These are phyloP conservation scores for Flaveria floridana DNA, from an alignment of 140 eudicot species.

Conservation along the genomic window DNA sequence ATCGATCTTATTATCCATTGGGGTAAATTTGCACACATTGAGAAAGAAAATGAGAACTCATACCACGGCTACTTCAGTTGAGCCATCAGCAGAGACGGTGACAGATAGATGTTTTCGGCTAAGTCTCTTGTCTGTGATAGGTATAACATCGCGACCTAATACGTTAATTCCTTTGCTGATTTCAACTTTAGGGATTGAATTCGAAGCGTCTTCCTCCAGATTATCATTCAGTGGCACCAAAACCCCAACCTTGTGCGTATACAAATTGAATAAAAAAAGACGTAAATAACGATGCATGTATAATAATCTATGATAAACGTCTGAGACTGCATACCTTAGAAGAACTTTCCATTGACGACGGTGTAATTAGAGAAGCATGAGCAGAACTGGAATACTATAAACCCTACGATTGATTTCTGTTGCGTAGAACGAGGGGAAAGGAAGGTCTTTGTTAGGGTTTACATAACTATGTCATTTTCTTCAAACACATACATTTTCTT, in stretches of 20 bases:
- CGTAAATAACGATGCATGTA: conserved; percentile 13
- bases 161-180: conserved; percentile 51
- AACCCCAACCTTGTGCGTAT: conserved; percentile 51
- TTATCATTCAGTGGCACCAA: conserved; percentile 60
- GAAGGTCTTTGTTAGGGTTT: no score
- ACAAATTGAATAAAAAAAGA: neutral
- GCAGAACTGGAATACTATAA: conserved; percentile 9
- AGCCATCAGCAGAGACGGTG: conserved; percentile 41
- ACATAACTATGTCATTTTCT: no score
- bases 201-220: conserved; percentile 47
- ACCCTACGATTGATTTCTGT: conserved; percentile 27
- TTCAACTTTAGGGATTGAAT: conserved; percentile 49
- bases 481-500: no score
- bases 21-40: neutral
- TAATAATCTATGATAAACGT: neutral
- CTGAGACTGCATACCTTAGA: conserved; percentile 27
- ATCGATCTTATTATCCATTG: neutral
- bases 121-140: conserved; percentile 69
- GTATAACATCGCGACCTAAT: conserved; percentile 62
- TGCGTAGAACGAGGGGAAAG: neutral
- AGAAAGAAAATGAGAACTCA: neutral
- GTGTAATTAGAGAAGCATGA: conserved; percentile 21
- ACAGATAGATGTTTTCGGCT: conserved; percentile 82
- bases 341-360: conserved; percentile 18
- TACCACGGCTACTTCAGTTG: conserved; percentile 69